Percentiles rank a stretch among this genome's conserved stretches.
Conservation (phyloP, 2,329 filamentous ascomycete genomes). For the Sarocladiaceae sp. region DNA sequence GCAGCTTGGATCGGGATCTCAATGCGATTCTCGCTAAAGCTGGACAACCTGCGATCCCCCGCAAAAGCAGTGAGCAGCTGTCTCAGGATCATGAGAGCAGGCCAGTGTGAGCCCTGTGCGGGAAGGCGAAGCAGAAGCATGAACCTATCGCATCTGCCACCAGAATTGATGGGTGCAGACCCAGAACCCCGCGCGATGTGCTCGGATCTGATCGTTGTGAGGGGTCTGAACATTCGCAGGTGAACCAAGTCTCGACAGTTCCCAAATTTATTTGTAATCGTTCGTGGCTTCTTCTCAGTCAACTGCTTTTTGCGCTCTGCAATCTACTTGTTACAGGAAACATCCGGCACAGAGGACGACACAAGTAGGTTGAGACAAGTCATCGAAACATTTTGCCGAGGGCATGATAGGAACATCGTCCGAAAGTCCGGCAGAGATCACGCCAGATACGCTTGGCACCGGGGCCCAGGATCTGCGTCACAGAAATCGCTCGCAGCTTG, state of each 20-base stretch:
- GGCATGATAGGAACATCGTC: not conserved
- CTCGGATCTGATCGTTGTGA: not conserved
- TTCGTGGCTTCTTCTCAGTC: not conserved
- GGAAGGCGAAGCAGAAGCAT: not conserved
- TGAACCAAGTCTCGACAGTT: not conserved
- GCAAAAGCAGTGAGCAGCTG: not conserved
- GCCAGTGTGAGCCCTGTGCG: not conserved
- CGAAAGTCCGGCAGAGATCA: not conserved
- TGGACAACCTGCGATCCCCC: too few species aligned
- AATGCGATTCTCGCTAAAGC: too few species aligned
- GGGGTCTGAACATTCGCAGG: not conserved
- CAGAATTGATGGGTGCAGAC: not conserved
- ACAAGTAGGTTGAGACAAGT: not conserved
- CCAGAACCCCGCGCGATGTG: not conserved
- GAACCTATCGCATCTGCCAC: not conserved
- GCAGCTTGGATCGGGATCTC: too few species aligned
- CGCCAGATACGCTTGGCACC: not conserved
- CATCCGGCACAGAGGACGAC: not conserved
- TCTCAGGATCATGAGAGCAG: not conserved
- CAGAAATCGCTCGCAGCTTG: not conserved
- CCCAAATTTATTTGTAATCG: not conserved
- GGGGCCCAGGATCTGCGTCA: not conserved
- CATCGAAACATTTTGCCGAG: not conserved
- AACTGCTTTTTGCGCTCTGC: conserved; percentile 7
- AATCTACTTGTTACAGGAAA: conserved; percentile 2